Evolutionary conservation across 2,329 filamentous ascomycete genomes (phyloP), one percentile per base, ranked within the genome.

Genomic region (Trichothecium sympodiale): DNA sequence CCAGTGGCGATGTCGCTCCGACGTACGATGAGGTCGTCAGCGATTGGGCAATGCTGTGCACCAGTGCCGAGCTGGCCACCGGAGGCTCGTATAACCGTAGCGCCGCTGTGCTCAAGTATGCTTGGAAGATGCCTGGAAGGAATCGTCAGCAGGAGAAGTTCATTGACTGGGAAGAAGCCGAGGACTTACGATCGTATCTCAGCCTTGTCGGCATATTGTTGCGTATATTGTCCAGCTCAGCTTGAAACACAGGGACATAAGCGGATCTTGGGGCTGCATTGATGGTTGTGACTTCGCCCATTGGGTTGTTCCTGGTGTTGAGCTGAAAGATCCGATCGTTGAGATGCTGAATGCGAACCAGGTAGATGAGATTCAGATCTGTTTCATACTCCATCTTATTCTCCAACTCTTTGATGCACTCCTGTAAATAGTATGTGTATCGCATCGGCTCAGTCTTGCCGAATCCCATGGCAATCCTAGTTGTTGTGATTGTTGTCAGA

Each of bases 381-480:
- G 61, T 64, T 7, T 65, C 55, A 36, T 59, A 63, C 36, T 75
- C 70, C 5, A 44, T 44, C 0, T 51, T 48, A 1, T 58, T 47
- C 16, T 70, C 59, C 0, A 77, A 49, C 3, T 65, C 55, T 3
- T 51, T 51, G 4, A 73, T 46, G 34, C 70, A 74, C 35, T 68
- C 61, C 9, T 70, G 61, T 2, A 71, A 56, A 37, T 76, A 74
- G 5, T 56, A 54, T 0, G 68, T 68, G 35, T 66, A 75, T n/a
- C 57, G 61, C 51, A 70, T 59, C 0, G 68, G 53, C 12, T 73
- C 65, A 4, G 65, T 57, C 43, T 61, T 56, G 34, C 62, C 49
- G 42, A 67, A 61, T 2, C 58, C 57, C 3, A 64, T 49, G 0
- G 62, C 54, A 18, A 65, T 50, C 0, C 64, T 67, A n/a, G 14